phyloP scores from a whole-genome alignment of 176 grass and related monocot genomes.

The Pontederia crassipes region DNA sequence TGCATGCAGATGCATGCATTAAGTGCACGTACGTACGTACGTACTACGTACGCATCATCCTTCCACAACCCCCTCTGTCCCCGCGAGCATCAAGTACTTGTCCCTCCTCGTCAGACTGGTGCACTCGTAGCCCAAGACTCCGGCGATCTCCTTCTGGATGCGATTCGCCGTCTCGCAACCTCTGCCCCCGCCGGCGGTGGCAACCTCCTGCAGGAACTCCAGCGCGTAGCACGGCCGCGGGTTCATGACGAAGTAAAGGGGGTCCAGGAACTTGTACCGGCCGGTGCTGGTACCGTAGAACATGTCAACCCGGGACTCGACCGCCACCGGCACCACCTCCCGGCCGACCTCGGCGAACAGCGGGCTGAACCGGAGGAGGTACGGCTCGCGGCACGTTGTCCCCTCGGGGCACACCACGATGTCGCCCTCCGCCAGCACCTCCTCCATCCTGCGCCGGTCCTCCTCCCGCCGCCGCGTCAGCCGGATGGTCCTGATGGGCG shows the following conservation, averaged over 20 bases:
- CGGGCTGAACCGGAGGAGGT: conserved; percentile 66
- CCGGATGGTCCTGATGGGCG: conserved; percentile 56
- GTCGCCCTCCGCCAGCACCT: conserved; percentile 28
- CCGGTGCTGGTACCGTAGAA: conserved; percentile 65
- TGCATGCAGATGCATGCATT: too few relatives aligned
- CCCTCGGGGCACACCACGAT: conserved; percentile 84
- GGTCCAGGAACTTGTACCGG: conserved; percentile 48
- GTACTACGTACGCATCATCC: background rate
- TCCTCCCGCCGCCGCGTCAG: conserved; percentile 50
- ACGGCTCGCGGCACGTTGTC: conserved; percentile 76
- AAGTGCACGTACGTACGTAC: too few relatives aligned
- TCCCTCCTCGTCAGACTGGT: conserved; percentile 63
- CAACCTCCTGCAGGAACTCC: conserved; percentile 48
- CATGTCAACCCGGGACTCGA: conserved; percentile 42
- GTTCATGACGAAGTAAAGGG: conserved; percentile 82
- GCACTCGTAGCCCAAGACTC: conserved; percentile 36
- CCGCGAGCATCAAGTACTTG: conserved; percentile 62
- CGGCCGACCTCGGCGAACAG: conserved; percentile 38
- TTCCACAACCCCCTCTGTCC: conserved; percentile 40
- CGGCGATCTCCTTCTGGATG: conserved; percentile 48
- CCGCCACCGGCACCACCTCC: conserved; percentile 52
- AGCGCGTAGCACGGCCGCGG: conserved; percentile 38
- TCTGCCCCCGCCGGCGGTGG: conserved; percentile 21
- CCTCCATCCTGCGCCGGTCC: conserved; percentile 48
- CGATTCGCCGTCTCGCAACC: conserved; percentile 54